Conservation (phyloP, 176 grass and related monocot genomes). For the Carex parvula region DNA sequence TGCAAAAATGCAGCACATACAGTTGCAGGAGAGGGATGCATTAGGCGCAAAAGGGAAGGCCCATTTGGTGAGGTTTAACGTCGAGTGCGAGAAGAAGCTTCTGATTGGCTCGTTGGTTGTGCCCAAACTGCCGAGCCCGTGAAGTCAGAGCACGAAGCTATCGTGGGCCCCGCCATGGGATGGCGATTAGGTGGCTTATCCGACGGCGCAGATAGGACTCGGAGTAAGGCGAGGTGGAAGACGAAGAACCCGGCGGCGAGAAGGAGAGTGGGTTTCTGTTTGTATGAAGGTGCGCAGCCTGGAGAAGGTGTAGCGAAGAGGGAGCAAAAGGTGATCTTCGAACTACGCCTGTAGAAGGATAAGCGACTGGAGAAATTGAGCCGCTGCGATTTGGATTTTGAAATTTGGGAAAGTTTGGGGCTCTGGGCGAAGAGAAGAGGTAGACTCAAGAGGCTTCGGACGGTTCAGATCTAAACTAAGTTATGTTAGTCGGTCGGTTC, state of each 20-base stretch:
- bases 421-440: too few species aligned
- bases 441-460: too few species aligned
- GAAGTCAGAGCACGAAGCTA: slow-evolving; percentile 83
- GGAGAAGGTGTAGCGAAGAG: too few species aligned
- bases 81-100: slow-evolving; percentile 63
- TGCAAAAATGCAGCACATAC: too few species aligned
- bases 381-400: too few species aligned
- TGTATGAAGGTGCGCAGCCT: background rate
- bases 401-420: too few species aligned
- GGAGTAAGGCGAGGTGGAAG: slow-evolving; percentile 40
- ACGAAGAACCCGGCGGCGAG: slow-evolving; percentile 42
- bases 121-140: slow-evolving; percentile 82
- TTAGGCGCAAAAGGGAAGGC: slow-evolving; percentile 26
- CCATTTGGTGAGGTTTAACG: slow-evolving; percentile 74
- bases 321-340: too few species aligned
- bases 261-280: slow-evolving; percentile 7
- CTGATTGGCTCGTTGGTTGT: slow-evolving; percentile 84
- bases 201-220: background rate
- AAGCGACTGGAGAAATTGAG: too few species aligned
- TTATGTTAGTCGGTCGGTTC: too few species aligned
- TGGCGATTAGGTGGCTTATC: background rate
- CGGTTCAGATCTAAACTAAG: too few species aligned
- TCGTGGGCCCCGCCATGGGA: slow-evolving; percentile 37
- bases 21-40: too few species aligned
- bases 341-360: too few species aligned